Conservation (phyloP, 768 basidiomycete genomes). For the Cyclocybe cylindracea region DNA sequence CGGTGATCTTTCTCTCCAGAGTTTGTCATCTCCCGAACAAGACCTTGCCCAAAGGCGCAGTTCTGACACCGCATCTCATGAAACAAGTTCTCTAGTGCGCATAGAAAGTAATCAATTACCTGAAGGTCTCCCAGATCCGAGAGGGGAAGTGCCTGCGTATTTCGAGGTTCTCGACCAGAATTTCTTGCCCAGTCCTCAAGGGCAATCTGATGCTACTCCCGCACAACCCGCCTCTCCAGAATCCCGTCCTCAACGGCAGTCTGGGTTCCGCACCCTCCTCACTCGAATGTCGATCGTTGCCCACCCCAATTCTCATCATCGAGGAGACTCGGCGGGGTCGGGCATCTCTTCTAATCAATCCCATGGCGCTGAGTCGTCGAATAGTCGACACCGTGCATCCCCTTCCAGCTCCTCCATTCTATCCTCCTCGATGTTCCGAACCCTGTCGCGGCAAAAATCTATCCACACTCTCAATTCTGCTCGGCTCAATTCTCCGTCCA, state of each 20-base stretch:
- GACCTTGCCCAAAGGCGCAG: conserved; percentile 25
- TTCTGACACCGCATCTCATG: conserved; percentile 32
- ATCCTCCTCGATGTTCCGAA: conserved; percentile 48
- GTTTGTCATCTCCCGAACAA: conserved; percentile 13
- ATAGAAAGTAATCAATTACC: conserved; percentile 20
- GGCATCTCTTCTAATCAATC: conserved; percentile 11
- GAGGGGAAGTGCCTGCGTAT: conserved; percentile 72
- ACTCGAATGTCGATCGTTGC: conserved; percentile 35
- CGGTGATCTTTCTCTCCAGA: conserved; percentile 22
- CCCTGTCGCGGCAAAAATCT: conserved; percentile 49
- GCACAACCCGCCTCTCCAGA: conserved; percentile 17
- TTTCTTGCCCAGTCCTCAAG: conserved; percentile 3
- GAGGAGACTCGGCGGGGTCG: conserved; percentile 31
- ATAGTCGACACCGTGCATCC: conserved; percentile 30
- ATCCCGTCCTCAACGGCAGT: conserved; percentile 31
- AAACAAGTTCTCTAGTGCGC: conserved; percentile 28
- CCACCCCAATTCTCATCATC: conserved; percentile 24
- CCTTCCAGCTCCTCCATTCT: conserved; percentile 34
- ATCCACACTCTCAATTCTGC: conserved; percentile 38
- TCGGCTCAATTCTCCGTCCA: conserved; percentile 62
- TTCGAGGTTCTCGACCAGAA: conserved; percentile 48
- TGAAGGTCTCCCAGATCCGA: conserved; percentile 32
- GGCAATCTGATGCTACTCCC: conserved; percentile 11
- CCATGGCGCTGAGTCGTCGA: conserved; percentile 23
- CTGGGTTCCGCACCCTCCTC: conserved; percentile 51